phyloP scores from a whole-genome alignment of 2,329 filamentous ascomycete species.

The Aspergillus sp. region DNA sequence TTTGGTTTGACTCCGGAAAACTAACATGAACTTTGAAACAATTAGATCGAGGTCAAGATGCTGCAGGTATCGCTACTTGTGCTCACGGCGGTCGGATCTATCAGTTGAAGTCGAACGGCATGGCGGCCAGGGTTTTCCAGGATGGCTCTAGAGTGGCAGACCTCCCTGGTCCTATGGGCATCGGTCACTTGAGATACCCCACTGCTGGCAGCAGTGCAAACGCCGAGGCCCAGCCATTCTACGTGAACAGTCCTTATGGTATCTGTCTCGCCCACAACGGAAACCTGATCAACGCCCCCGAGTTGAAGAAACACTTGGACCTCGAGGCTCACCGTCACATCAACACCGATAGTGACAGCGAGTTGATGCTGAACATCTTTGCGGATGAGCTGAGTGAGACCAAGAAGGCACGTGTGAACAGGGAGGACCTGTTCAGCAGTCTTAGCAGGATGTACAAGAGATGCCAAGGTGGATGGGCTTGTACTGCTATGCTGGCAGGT shows the following conservation, averaged over 20 bases:
- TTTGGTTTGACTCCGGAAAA: conserved; percentile 3
- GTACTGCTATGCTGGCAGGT: conserved; percentile 75
- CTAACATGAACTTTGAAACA: conserved; percentile 23
- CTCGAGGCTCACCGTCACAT: conserved; percentile 76
- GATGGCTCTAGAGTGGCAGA: conserved; percentile 70
- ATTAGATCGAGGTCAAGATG: conserved; percentile 73
- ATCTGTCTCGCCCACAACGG: conserved; percentile 81
- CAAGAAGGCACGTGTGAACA: conserved; percentile 74
- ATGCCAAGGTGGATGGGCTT: conserved; percentile 73
- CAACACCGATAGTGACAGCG: conserved; percentile 85
- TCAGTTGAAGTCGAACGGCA: conserved; percentile 85
- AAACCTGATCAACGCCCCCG: conserved; percentile 75
- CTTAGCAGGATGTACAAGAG: conserved; percentile 67
- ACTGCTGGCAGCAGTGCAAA: conserved; percentile 81
- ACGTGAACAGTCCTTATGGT: conserved; percentile 81
- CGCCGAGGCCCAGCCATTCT: conserved; percentile 87
- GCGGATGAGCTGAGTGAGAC: conserved; percentile 76
- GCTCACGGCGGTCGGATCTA: conserved; percentile 73
- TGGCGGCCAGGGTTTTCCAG: conserved; percentile 79
- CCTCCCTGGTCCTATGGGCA: conserved; percentile 79
- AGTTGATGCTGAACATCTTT: conserved; percentile 84
- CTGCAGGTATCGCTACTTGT: conserved; percentile 75
- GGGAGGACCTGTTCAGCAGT: conserved; percentile 69
- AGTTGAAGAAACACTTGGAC: conserved; percentile 68
- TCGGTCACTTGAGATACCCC: conserved; percentile 83